Base-by-base conservation (phyloP, 202 grass and related monocot species). In the Zoysia matrella region DNA sequence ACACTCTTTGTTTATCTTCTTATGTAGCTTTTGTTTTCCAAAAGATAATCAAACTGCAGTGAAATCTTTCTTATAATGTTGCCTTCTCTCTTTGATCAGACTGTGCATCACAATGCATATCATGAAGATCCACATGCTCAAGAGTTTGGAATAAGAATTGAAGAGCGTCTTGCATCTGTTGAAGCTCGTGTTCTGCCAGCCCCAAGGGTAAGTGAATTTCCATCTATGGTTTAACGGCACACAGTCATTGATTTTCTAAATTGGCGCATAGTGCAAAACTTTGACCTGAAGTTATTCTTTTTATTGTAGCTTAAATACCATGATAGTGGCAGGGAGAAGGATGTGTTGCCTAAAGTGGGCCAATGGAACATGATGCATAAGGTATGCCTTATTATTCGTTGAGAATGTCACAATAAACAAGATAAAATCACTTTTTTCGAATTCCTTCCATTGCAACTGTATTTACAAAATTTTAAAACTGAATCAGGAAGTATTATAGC, bases 31-130 rank as follows among this genome's bases (percentile, higher is more conserved):
- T 73, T 60, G 79, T 94, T 61, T 74, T 36, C 30, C 76, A 16
- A 73, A 86, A 61, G 5, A 48, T 72, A 67, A 62, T 86, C 16
- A 70, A 50, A 45, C 55, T 85, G 50, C 69, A 60, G 4, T 81
- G 45, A 51, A 3, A 5, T 11, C 12, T 66, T 53, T 74, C 52
- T 55, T 69, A 13, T 36, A 36, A 36, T 69, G 73, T 73, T 56
- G 4, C 8, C 54, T 45, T 41, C 18, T 13, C 11, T 69, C 1
- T 82, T 84, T 89, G 41, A 83, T 68, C 85, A 97, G 94, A 97
- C 94, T 53, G 94, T 97, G 73, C 69, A 86, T 55, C 91, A 97
- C 46, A 97, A 97, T 88, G 89, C 91, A 63, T 97, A 97, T 83
- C 80, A 84, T 3, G 60, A 84, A 73, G 94, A 97, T 74, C 87